A percentile compares a stretch with the other conserved stretches of the same genome.
phyloP scores from a whole-genome alignment of 768 basidiomycete genomes.

The Naematelia encephala region DNA sequence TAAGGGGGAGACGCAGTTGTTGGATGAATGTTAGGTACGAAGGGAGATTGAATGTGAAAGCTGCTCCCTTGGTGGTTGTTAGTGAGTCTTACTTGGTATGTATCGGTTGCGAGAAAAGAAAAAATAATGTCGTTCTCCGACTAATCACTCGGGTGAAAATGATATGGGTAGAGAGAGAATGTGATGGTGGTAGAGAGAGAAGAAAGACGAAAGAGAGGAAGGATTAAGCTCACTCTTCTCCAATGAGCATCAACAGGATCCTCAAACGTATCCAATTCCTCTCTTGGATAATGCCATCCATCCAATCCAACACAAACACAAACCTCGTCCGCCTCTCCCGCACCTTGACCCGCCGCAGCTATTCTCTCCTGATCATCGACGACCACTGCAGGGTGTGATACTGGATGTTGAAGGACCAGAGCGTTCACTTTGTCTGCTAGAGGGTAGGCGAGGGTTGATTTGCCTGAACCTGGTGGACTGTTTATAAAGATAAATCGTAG shows the following conservation, averaged over 20 bases:
- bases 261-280: constrained; percentile 62
- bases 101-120: neutral
- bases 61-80: constrained; percentile 56
- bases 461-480: constrained; percentile 71
- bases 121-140: no score
- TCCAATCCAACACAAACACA: constrained; percentile 77
- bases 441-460: constrained; percentile 68
- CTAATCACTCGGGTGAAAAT: no score
- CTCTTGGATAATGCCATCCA: constrained; percentile 85
- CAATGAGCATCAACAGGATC: constrained; percentile 75
- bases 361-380: constrained; percentile 15
- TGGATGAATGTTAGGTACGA: constrained; percentile 67
- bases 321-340: constrained; percentile 19
- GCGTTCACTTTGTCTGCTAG: constrained; percentile 60
- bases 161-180: no score
- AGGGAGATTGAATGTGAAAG: constrained; percentile 81
- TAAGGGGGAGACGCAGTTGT: constrained; percentile 56
- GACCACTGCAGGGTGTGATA: constrained; percentile 5
- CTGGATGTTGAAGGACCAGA: constrained; percentile 47
- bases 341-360: neutral
- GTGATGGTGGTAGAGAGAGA: no score
- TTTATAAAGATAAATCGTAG: constrained; percentile 23
- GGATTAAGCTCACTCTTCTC: constrained; percentile 54
- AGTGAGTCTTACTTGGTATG: neutral
- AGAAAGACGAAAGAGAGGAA: no score